phyloP scores from a whole-genome alignment of 2,329 filamentous ascomycete genomes.

The Diaporthe destruens region DNA sequence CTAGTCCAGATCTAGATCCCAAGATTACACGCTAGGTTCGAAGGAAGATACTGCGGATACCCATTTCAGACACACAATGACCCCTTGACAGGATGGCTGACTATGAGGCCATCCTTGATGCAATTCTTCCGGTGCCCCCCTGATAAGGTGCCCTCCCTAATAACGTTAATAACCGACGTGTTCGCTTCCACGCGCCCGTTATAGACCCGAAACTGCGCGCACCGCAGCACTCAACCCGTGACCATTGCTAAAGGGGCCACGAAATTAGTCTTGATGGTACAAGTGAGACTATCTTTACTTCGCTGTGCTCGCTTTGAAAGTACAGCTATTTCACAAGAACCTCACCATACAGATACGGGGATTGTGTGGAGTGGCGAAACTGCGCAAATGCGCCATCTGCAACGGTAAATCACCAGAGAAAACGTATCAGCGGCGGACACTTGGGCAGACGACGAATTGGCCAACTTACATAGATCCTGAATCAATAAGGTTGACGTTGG shows the following conservation, averaged over 20 bases:
- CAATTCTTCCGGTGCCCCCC: background rate
- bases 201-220: background rate
- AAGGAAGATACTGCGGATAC: conserved; percentile 14
- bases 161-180: background rate
- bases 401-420: too few relatives aligned
- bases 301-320: background rate
- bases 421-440: too few relatives aligned
- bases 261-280: background rate
- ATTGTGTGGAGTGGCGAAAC: background rate
- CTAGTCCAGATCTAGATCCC: conserved; percentile 37
- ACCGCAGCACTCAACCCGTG: background rate
- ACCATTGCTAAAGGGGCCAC: background rate
- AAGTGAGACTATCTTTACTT: background rate
- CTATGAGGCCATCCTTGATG: conserved; percentile 14
- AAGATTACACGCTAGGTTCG: conserved; percentile 27
- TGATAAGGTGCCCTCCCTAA: background rate
- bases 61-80: conserved; percentile 17
- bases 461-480: too few relatives aligned
- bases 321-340: background rate
- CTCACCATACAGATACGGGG: background rate
- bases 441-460: background rate
- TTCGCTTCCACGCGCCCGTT: background rate
- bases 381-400: background rate
- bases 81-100: conserved; percentile 7
- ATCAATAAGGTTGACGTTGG: background rate